A percentile compares a stretch with the other conserved stretches of the same genome.
Conservation (phyloP, 441 rosid genomes). For the Euphorbia neoarborescens region DNA sequence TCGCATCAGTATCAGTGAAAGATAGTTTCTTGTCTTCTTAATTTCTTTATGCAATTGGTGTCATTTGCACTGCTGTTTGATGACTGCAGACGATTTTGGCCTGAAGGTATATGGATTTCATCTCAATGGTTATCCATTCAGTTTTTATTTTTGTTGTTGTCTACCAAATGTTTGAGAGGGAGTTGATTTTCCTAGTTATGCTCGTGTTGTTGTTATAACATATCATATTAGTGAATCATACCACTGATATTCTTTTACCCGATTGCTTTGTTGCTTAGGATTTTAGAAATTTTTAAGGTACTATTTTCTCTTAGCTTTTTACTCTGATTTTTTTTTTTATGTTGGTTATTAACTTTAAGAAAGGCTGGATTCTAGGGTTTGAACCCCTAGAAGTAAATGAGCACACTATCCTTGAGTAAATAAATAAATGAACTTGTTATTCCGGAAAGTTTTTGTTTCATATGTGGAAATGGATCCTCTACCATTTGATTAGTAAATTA, state of each 20-base stretch:
- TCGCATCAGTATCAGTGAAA: not conserved
- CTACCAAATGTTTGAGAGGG: not conserved
- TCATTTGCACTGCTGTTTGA: not conserved
- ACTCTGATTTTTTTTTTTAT: not conserved
- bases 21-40: not conserved
- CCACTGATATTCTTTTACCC: not conserved
- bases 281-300: not conserved
- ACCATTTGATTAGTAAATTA: not conserved
- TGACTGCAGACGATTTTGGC: not conserved
- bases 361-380: conserved; percentile 1
- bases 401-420: not conserved
- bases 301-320: not conserved
- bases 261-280: not conserved
- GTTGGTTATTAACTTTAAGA: not conserved
- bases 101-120: not conserved
- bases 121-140: not conserved
- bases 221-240: not conserved
- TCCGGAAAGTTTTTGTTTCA: not conserved
- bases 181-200: not conserved
- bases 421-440: too few relatives aligned
- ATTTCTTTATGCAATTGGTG: not conserved
- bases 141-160: not conserved
- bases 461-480: not conserved
- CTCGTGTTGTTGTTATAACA: not conserved
- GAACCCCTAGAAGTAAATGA: not conserved